Percentiles rank a stretch among this genome's conserved stretches.
These are phyloP conservation scores for Brassica balearica DNA, from an alignment of 441 rosid genomes.

Conservation along the genomic window DNA sequence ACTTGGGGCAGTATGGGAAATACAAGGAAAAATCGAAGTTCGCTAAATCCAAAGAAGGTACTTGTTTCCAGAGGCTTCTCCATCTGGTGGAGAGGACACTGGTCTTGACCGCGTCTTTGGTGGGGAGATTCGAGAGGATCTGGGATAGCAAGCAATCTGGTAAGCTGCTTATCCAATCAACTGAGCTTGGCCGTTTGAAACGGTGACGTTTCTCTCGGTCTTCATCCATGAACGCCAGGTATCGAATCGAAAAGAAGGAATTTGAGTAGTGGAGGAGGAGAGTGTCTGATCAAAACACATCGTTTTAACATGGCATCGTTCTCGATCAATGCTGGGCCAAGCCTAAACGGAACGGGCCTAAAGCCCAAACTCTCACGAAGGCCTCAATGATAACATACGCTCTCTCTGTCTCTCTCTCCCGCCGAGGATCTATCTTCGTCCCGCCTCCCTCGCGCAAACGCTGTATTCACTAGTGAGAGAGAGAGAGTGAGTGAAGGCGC, in stretches of 20 bases:
- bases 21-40: background rate
- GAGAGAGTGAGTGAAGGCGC: background rate
- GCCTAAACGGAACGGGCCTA: background rate
- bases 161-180: conserved; percentile 19
- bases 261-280: too few relatives aligned
- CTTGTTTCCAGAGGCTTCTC: conserved; percentile 26
- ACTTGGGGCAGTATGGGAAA: background rate
- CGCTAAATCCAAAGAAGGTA: conserved; percentile 6
- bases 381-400: background rate
- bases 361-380: background rate
- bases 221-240: conserved; percentile 15
- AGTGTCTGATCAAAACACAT: too few relatives aligned
- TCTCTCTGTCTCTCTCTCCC: conserved; percentile 31
- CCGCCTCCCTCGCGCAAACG: conserved; percentile 30
- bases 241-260: background rate
- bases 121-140: conserved; percentile 8
- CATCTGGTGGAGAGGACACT: conserved; percentile 29
- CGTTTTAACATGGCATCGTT: too few relatives aligned
- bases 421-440: conserved; percentile 30
- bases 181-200: background rate
- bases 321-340: background rate
- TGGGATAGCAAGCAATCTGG: conserved; percentile 24
- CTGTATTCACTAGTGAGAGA: background rate
- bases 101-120: conserved; percentile 22
- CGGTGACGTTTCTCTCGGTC: background rate